Percentiles rank a stretch among this genome's conserved stretches.
Conservation (phyloP, 306 rosid species). For the Acmispon strigosus region DNA sequence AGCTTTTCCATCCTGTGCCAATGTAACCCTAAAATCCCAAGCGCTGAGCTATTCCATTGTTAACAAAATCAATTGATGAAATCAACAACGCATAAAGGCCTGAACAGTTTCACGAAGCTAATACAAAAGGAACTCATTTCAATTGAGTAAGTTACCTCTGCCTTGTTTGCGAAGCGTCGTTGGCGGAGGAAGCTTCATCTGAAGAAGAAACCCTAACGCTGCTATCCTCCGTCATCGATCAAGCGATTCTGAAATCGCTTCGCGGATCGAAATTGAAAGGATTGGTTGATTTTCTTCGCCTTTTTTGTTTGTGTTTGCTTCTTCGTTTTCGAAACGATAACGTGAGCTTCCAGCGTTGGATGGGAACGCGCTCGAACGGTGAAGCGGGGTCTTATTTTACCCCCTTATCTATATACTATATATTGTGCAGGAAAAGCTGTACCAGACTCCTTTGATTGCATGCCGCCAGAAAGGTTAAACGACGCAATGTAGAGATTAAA, state of each 20-base stretch:
- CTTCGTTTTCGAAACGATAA: neutral
- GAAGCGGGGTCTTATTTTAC: neutral
- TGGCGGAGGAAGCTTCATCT: conserved; percentile 24
- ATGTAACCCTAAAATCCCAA: neutral
- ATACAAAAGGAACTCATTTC: neutral
- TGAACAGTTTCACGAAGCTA: neutral
- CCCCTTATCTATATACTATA: neutral
- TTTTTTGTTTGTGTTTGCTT: neutral
- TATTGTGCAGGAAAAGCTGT: neutral
- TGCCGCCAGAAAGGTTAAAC: neutral
- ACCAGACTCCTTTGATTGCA: neutral
- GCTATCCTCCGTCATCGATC: conserved; percentile 49
- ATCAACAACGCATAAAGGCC: neutral
- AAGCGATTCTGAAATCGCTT: neutral
- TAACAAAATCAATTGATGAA: neutral
- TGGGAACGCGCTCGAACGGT: neutral
- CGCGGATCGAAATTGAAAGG: neutral
- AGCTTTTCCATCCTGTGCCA: neutral
- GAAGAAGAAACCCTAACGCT: conserved; percentile 60
- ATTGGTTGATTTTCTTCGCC: neutral
- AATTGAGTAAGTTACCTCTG: conserved; percentile 48
- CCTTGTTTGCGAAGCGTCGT: conserved; percentile 60
- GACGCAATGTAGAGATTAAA: neutral
- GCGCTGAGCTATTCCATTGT: neutral
- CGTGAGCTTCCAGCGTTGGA: neutral